Base-by-base conservation (phyloP, 192 early-diverging fungal species). In the Backusella morwellensis region DNA sequence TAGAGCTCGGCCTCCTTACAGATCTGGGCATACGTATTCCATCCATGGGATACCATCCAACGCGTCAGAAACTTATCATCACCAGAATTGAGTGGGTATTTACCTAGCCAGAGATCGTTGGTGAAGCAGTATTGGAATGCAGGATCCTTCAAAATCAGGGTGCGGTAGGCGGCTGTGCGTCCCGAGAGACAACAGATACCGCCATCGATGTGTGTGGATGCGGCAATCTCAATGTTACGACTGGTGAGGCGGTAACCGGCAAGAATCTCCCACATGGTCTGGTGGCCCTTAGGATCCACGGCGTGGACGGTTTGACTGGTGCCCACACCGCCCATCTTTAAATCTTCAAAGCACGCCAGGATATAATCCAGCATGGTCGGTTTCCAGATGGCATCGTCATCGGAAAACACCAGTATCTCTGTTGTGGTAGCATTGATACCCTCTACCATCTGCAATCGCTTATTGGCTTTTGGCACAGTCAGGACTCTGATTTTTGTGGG, bases 51-150 rank as follows among this genome's bases (percentile, higher is more conserved):
- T 21, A 90, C 86, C 84, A 91, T 86, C 91, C 91, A 92, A 0
- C 91, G 86, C 0, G 91, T 92, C 76, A 92, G 80, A 74, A 91
- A 92, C 73, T 92, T 92, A 80, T 92, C 91, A 79, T 92, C 91
- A 34, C 91, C 91, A 1, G 87, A 89, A 76, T 92, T 91, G 72
- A 91, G 88, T 14, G 91, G 91, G 70, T 90, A 92, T 78, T 91
- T 91, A 9, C 88, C 86, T 23, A 83, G 76, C 91, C 91, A 92
- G 66, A 88, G 88, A 69, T 92, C 91, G 74, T 92, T 88, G 1
- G 89, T 91, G 68, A 92, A 92, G 12, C 82, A 76, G 80, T 90
- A 88, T 69, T 92, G 91, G 80, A 92, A 92, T 26, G 87, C 86
- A 0, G 90, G 91, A 75, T 91, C 90, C 59, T 89, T 87, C 17